Conservation (phyloP, 257 asterid genomes). For the Solanum pennellii region DNA sequence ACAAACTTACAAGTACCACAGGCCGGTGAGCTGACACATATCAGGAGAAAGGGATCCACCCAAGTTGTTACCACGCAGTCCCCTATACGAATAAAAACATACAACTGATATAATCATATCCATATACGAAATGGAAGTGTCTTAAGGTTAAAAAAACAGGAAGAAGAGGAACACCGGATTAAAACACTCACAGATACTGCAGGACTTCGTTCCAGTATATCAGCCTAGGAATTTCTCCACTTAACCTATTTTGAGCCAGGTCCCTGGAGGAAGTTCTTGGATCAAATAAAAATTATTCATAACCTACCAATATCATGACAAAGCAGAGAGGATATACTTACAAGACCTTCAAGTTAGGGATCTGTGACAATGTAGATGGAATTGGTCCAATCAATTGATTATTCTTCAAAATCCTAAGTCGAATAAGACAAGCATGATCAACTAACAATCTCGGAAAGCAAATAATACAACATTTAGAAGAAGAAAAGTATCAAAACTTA, state of each 20-base stretch:
- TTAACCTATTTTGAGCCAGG: constrained; percentile 78
- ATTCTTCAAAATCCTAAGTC: constrained; percentile 53
- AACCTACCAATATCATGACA: background rate
- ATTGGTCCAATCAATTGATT: constrained; percentile 86
- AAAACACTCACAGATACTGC: constrained; percentile 64
- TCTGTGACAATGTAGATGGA: constrained; percentile 94
- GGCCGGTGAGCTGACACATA: constrained; percentile 87
- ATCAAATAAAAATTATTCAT: background rate
- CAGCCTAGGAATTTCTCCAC: constrained; percentile 93
- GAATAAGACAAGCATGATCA: background rate
- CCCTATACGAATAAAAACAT: constrained; percentile 23
- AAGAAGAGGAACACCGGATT: background rate
- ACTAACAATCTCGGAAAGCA: background rate
- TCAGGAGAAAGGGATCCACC: constrained; percentile 84
- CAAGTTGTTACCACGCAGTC: constrained; percentile 79
- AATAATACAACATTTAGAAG: background rate
- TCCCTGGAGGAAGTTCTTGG: constrained; percentile 37
- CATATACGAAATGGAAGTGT: background rate
- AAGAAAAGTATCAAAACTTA: constrained; percentile 10
- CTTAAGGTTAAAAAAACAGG: background rate
- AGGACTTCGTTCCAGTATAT: constrained; percentile 95
- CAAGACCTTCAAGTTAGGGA: constrained; percentile 85
- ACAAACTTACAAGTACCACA: constrained; percentile 96
- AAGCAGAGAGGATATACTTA: constrained; percentile 24
- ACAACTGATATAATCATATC: background rate